Percentiles rank a stretch among this genome's conserved stretches.
phyloP scores from a whole-genome alignment of 2,329 filamentous ascomycete genomes.

The Phialophora macrospora region DNA sequence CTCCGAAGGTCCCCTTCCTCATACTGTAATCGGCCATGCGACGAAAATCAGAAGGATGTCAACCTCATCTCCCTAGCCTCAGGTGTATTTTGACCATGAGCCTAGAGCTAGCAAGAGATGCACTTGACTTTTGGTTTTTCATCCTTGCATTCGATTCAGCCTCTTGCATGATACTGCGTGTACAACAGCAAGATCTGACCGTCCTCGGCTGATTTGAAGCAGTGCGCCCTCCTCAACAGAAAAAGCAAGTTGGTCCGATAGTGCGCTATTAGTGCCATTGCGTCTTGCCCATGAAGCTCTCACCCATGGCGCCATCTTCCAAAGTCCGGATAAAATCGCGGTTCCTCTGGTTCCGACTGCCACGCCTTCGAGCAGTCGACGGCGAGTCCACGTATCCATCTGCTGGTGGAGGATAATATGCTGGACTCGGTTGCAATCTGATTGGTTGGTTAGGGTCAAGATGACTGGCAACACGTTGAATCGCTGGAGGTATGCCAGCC shows the following conservation, averaged over 20 bases:
- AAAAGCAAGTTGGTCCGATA: background rate
- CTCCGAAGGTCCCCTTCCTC: background rate
- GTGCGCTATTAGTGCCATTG: constrained; percentile 68
- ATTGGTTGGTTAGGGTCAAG: constrained; percentile 94
- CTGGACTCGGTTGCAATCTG: constrained; percentile 89
- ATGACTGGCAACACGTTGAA: constrained; percentile 94
- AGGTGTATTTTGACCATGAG: background rate
- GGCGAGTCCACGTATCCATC: constrained; percentile 76
- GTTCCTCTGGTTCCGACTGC: constrained; percentile 69
- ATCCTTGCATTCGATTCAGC: background rate
- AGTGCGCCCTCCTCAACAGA: background rate
- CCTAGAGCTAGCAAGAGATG: background rate
- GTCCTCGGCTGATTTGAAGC: background rate
- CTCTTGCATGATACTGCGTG: background rate
- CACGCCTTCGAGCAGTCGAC: constrained; percentile 70
- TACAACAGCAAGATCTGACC: background rate
- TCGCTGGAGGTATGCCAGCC: constrained; percentile 86
- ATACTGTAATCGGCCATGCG: background rate
- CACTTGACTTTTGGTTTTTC: background rate
- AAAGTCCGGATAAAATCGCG: constrained; percentile 93
- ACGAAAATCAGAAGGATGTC: background rate
- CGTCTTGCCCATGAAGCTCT: constrained; percentile 79
- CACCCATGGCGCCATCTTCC: constrained; percentile 91
- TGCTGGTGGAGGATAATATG: constrained; percentile 92
- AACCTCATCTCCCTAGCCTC: background rate